Evolutionary conservation across 305 asterid species (phyloP), one percentile per base, ranked within the genome.

Genomic region (Fraxinus nigra): DNA sequence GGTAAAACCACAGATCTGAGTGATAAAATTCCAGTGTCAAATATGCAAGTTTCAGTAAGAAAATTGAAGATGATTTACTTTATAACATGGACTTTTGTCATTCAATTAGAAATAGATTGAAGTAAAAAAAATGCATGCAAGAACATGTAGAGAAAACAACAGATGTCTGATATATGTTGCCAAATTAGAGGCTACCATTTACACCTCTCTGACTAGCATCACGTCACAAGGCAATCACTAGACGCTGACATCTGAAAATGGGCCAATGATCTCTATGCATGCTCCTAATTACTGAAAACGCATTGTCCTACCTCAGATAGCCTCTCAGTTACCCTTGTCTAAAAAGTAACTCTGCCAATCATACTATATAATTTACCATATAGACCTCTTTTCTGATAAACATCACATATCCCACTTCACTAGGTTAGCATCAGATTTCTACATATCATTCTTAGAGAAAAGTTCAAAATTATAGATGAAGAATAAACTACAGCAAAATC

Each of bases 331-430:
- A 82, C 77, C 38, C 46, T 75, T 77, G 54, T 80, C 79, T 43
- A 63, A 73, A 75, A 82, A 67, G 67, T 26, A 75, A 72, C 75
- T 65, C 77, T 75, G 67, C 74, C 83, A 80, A 13, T 61, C 79
- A n/a, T 40, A 30, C 69, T 30, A 16, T 22, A 65, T 20, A 46
- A 34, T 28, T 24, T 76, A 43, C 37, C 67, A 38, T 48, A 18
- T 54, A 30, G 63, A 20, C 28, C 37, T 72, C 78, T 79, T 84
- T 37, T 61, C 76, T 33, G 51, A 76, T 61, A 70, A 69, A 81
- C 77, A 43, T 22, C 20, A 61, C 28, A 79, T 76, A 56, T 48
- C 80, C 74, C 78, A 72, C 72, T 24, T 24, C n/a, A 33, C 40
- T 4, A 16, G 76, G 18, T 6, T 70, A 70, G 22, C 8, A 32